phyloP scores from a whole-genome alignment of 495 filamentous ascomycete species.

The Aspergillus sparsus region DNA sequence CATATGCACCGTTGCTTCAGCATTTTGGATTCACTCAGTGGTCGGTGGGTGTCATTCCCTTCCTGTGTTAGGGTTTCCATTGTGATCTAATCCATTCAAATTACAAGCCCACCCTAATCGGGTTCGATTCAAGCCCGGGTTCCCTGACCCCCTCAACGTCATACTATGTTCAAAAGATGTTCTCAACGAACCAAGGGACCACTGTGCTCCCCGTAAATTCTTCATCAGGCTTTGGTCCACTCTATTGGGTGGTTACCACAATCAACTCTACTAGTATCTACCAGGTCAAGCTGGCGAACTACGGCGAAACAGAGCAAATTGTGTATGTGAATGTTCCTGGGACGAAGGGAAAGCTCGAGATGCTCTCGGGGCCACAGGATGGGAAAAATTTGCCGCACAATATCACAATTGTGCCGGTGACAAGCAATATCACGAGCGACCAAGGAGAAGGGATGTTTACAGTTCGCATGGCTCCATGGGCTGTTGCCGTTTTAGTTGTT shows the following conservation, averaged over 20 bases:
- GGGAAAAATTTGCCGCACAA: slow-evolving; percentile 29
- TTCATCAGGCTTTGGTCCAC: slow-evolving; percentile 47
- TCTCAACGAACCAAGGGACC: slow-evolving; percentile 54
- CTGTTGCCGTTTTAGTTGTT: slow-evolving; percentile 33
- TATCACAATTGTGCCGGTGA: slow-evolving; percentile 23
- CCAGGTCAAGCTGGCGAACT: slow-evolving; percentile 40
- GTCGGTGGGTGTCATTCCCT: slow-evolving; percentile 28
- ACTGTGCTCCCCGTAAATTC: slow-evolving; percentile 53
- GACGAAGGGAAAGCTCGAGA: slow-evolving; percentile 31
- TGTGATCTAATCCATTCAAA: background rate
- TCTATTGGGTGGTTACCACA: slow-evolving; percentile 60
- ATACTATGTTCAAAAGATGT: slow-evolving; percentile 48
- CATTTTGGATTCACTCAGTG: slow-evolving; percentile 47
- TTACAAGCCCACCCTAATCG: slow-evolving; percentile 36
- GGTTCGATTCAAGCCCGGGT: slow-evolving; percentile 49
- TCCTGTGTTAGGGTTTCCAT: background rate
- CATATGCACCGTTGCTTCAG: slow-evolving; percentile 52
- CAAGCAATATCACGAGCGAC: slow-evolving; percentile 12
- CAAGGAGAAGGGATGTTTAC: slow-evolving; percentile 25
- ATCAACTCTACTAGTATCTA: slow-evolving; percentile 29
- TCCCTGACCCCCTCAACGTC: slow-evolving; percentile 40
- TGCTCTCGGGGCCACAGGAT: slow-evolving; percentile 28
- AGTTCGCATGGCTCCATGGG: slow-evolving; percentile 33
- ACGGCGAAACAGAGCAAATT: slow-evolving; percentile 25
- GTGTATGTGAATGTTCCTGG: slow-evolving; percentile 31